Percentiles rank a stretch among this genome's conserved stretches.
These are phyloP conservation scores for Cyclotella cryptica DNA, from an alignment of 108 stramenopile species.

Conservation along the genomic window DNA sequence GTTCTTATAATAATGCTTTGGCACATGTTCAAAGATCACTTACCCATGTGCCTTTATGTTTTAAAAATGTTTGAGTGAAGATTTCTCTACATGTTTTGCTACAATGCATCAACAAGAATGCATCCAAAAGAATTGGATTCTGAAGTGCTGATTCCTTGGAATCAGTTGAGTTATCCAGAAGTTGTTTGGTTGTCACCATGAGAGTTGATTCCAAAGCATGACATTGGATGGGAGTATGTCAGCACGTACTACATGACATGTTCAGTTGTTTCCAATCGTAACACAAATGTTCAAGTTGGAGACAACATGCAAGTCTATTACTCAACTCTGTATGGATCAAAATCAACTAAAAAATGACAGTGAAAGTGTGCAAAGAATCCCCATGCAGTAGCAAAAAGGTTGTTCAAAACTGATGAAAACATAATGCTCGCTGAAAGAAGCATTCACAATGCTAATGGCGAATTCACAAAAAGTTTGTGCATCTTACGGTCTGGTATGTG, in stretches of 20 bases:
- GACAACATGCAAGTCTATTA: background rate
- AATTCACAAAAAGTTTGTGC: background rate
- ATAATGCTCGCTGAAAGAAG: background rate
- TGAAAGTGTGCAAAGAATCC: background rate
- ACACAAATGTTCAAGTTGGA: conserved; percentile 2
- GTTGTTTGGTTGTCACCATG: background rate
- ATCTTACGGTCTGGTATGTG: background rate
- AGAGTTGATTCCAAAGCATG: background rate
- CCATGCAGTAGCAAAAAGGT: background rate
- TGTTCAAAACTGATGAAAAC: background rate
- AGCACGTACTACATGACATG: background rate
- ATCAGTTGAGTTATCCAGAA: background rate
- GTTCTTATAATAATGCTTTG: too few species aligned
- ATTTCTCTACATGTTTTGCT: too few species aligned
- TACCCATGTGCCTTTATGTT: too few species aligned
- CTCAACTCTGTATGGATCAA: background rate
- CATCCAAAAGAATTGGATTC: background rate
- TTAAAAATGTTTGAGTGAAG: too few species aligned
- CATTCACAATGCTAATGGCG: background rate
- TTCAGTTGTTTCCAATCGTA: background rate
- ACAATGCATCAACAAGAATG: background rate
- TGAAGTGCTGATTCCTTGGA: background rate
- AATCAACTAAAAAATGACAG: background rate
- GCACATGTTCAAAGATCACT: too few species aligned
- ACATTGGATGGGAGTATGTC: background rate